Percentiles rank a stretch among this genome's conserved stretches.
These are phyloP conservation scores for Glaciozyma martinii DNA, from an alignment of 768 basidiomycete species.

Conservation along the genomic window DNA sequence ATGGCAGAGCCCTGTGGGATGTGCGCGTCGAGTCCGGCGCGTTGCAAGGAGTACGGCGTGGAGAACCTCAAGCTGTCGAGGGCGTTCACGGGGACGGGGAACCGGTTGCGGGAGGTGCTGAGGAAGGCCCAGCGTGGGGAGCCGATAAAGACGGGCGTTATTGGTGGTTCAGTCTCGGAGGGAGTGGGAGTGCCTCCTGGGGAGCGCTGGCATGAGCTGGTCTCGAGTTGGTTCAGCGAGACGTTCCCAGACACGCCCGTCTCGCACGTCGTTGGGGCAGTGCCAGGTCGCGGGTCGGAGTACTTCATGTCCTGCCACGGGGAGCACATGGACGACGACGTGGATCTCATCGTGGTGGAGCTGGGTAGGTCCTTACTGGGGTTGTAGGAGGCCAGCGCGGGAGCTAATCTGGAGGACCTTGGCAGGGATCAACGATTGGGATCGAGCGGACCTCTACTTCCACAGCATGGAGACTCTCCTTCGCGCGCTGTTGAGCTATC, in stretches of 20 bases:
- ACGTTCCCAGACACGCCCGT: background rate
- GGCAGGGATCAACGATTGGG: background rate
- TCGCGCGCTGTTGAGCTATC: background rate
- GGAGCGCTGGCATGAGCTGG: constrained; percentile 1
- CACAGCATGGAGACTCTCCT: background rate
- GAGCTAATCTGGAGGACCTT: too few species aligned
- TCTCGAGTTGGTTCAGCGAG: background rate
- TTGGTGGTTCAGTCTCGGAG: background rate
- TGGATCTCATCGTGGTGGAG: constrained; percentile 5
- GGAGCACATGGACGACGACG: background rate
- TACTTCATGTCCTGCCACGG: constrained; percentile 1
- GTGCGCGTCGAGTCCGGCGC: background rate
- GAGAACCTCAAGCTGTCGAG: background rate
- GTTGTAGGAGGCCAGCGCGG: too few species aligned
- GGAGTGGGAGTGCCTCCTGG: background rate
- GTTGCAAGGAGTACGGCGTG: background rate
- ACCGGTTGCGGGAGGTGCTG: background rate
- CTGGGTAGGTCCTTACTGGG: background rate
- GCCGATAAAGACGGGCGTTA: background rate
- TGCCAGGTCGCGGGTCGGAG: background rate
- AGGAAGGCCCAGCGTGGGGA: background rate
- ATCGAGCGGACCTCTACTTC: background rate
- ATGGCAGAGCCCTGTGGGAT: background rate
- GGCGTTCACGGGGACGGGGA: background rate
- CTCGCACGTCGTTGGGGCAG: background rate